Evolutionary conservation across 768 basidiomycete species (phyloP), one percentile per base, ranked within the genome.

Genomic region (Lactarius sanguifluus): DNA sequence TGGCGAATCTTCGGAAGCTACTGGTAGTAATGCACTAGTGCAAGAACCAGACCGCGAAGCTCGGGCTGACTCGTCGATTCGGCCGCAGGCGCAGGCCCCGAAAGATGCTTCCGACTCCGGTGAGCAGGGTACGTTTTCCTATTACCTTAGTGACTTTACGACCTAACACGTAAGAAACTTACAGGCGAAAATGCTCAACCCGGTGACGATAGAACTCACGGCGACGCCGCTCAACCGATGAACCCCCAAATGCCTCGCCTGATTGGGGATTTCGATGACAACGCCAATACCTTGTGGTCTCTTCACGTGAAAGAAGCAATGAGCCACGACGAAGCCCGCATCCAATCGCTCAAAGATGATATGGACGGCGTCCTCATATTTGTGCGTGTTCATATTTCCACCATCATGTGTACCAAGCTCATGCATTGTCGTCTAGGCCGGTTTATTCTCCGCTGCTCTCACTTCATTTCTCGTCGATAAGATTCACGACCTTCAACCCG

Each of bases 401-500:
- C 4, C 8, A 0, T 16, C 8, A 43, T 23, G 10, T 8, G n/a
- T 10, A 8, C 28, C 9, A 15, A 41, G 9, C 5, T 18, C 28
- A 28, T 45, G 41, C 43, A n/a, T 13, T 2, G 18, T 40, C 28
- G 12, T 20, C 10, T 2, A 67, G 66, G 61, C 66, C 20, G 66
- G 66, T 45, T 40, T 67, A 41, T 67, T 59, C 30, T 62, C 66
- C 1, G 61, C 66, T 1, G 32, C 45, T 12, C 36, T 67, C 18
- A 59, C 66, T 18, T 61, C 61, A 13, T 67, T 67, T 32, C 32
- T 59, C 10, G 34, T 63, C 7, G 61, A 62, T 16, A 62, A 57
- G n/a, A 30, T 47, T 10, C 61, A 63, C 15, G 28, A 36, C 56
- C 43, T 67, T n/a, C 66, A 67, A 41, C 28, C 36, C 8, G 25